Evolutionary conservation across 257 asterid genomes (phyloP).

Genomic region (Euphrasia confusa): DNA sequence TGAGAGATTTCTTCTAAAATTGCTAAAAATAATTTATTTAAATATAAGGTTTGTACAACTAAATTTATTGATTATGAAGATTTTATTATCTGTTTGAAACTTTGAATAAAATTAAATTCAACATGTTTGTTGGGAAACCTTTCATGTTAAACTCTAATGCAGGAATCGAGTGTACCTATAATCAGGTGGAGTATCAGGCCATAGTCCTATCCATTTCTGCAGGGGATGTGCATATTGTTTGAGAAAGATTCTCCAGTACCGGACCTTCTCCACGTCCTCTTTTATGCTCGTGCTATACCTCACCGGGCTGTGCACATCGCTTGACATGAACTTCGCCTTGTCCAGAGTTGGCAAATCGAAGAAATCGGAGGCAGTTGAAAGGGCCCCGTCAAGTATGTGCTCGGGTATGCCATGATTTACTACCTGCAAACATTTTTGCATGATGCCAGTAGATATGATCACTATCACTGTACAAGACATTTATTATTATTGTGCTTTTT

Average conservation of each 20-base stretch:
- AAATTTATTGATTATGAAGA: background rate
- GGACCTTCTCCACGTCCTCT: conserved; percentile 38
- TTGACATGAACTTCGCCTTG: conserved; percentile 38
- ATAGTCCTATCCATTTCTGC: conserved; percentile 33
- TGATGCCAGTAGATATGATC: background rate
- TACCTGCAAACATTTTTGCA: conserved; percentile 25
- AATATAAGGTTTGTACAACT: too few species aligned
- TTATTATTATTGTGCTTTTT: background rate
- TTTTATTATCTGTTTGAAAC: background rate
- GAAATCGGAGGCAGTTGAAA: conserved; percentile 30
- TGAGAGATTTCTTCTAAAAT: too few species aligned
- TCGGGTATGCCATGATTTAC: conserved; percentile 45
- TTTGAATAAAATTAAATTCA: background rate
- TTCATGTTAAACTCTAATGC: too few species aligned
- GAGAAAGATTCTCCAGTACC: conserved; percentile 47
- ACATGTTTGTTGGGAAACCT: background rate
- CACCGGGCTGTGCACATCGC: conserved; percentile 35
- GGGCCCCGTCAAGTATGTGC: conserved; percentile 32
- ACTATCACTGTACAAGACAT: background rate
- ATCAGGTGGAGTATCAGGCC: conserved; percentile 42
- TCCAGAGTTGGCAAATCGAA: conserved; percentile 31
- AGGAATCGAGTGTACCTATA: conserved; percentile 36
- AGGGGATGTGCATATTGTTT: conserved; percentile 55
- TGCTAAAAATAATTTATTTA: too few species aligned
- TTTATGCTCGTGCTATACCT: conserved; percentile 42